A percentile compares a stretch with the other conserved stretches of the same genome.
These are phyloP conservation scores for Mrakia frigida DNA, from an alignment of 768 basidiomycete species.

Conservation along the genomic window DNA sequence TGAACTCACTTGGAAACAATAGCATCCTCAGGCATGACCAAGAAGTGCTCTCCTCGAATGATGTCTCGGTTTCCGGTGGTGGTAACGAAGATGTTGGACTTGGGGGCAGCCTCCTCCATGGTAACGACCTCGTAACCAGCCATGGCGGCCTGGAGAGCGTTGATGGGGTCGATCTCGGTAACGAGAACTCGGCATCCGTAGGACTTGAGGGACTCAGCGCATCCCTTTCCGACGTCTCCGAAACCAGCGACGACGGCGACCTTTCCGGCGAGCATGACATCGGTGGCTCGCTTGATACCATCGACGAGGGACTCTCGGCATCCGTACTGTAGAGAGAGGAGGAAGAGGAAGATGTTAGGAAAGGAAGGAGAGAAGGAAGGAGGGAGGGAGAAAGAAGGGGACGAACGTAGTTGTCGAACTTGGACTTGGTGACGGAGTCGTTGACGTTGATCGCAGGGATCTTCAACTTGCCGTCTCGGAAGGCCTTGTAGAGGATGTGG, in stretches of 20 bases:
- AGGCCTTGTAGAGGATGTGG: constrained; percentile 96
- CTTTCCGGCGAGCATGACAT: constrained; percentile 99
- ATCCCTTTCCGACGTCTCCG: constrained; percentile 99
- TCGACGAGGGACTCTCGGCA: constrained; percentile 99
- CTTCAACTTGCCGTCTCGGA: constrained; percentile 92
- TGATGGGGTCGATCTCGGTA: constrained; percentile 99
- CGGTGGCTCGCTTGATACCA: constrained; percentile 99
- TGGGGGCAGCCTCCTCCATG: constrained; percentile 93
- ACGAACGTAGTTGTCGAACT: constrained; percentile 60
- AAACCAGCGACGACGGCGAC: constrained; percentile 98
- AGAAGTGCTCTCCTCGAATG: constrained; percentile 85
- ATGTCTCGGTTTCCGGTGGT: constrained; percentile 99
- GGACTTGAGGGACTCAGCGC: constrained; percentile 92
- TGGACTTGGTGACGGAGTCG: constrained; percentile 99
- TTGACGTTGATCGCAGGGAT: constrained; percentile 99
- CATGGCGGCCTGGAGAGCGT: constrained; percentile 99
- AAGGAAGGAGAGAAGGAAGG: background rate
- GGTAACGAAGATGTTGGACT: constrained; percentile 89
- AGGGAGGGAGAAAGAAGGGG: background rate
- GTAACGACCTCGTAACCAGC: constrained; percentile 97
- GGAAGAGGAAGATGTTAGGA: background rate
- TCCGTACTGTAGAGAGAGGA: constrained; percentile 58
- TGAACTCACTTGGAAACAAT: constrained; percentile 87
- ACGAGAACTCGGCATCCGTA: constrained; percentile 94
- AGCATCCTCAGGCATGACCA: constrained; percentile 93